Percentiles rank a stretch among this genome's conserved stretches.
Conservation (phyloP, 139 green algal genomes). For the Trebouxia sp. region DNA sequence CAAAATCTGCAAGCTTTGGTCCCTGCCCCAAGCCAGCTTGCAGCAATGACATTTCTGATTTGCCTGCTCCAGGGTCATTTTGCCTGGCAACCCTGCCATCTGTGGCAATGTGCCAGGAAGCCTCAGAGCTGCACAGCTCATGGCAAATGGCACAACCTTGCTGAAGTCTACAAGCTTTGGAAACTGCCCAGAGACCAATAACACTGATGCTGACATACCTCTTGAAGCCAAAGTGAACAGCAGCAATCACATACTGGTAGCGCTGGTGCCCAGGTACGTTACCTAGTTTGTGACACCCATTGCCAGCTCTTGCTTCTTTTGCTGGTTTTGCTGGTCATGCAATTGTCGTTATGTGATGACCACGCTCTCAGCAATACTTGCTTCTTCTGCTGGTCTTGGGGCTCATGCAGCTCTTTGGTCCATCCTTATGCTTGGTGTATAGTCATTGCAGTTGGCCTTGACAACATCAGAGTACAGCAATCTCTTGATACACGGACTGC, state of each 20-base stretch:
- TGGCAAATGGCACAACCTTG: background rate
- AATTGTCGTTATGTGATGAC: too few species aligned
- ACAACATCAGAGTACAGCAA: too few species aligned
- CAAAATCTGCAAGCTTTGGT: background rate
- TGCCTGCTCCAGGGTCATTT: background rate
- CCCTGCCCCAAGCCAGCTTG: background rate
- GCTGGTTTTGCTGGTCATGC: too few species aligned
- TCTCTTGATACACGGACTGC: too few species aligned
- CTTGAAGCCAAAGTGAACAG: background rate
- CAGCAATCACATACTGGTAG: background rate
- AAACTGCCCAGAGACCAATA: background rate
- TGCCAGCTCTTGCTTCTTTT: too few species aligned
- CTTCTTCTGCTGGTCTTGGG: too few species aligned
- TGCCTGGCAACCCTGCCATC: conserved; percentile 25
- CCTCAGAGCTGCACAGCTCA: background rate
- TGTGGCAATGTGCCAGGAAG: conserved; percentile 5
- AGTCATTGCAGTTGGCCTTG: too few species aligned
- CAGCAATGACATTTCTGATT: background rate
- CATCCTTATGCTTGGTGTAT: too few species aligned
- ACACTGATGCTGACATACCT: background rate
- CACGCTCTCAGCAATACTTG: too few species aligned
- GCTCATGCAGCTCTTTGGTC: too few species aligned
- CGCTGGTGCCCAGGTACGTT: background rate
- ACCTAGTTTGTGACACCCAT: too few species aligned
- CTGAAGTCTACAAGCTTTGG: background rate